These are phyloP conservation scores for Puya raimondii DNA, from an alignment of 176 grass and related monocot species.

Conservation along the genomic window DNA sequence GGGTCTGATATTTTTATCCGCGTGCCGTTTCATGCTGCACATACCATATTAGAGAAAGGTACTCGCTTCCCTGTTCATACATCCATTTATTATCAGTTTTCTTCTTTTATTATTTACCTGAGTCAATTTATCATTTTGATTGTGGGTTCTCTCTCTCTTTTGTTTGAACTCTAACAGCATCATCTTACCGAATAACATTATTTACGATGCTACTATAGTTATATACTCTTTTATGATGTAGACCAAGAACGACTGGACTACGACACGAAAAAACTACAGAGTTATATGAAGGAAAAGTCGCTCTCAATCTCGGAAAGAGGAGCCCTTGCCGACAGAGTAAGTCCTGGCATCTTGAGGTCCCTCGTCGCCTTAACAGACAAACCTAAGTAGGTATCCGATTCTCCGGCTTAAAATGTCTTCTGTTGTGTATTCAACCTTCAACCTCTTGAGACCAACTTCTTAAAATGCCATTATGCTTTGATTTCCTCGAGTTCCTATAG, in stretches of 20 bases:
- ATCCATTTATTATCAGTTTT: neutral
- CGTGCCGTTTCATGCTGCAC: conserved; percentile 79
- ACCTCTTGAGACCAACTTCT: no score
- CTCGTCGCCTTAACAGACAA: conserved; percentile 52
- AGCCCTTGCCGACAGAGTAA: conserved; percentile 51
- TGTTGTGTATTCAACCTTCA: neutral
- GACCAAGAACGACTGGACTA: conserved; percentile 67
- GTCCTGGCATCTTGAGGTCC: conserved; percentile 48
- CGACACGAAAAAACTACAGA: conserved; percentile 75
- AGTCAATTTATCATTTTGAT: no score
- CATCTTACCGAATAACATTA: no score
- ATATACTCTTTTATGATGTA: conserved; percentile 23
- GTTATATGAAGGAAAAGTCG: conserved; percentile 78
- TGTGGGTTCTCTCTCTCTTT: no score
- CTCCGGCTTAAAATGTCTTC: neutral
- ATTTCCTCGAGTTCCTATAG: no score
- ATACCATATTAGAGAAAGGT: conserved; percentile 73
- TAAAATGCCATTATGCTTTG: no score
- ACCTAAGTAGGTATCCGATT: conserved; percentile 25
- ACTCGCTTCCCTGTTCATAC: neutral
- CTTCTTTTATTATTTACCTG: no score
- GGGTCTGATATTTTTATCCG: conserved; percentile 72
- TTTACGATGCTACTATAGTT: neutral
- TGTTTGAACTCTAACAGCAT: no score
- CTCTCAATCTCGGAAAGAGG: conserved; percentile 82